Conservation (phyloP, 768 basidiomycete species). For the Chalciporus chontae region DNA sequence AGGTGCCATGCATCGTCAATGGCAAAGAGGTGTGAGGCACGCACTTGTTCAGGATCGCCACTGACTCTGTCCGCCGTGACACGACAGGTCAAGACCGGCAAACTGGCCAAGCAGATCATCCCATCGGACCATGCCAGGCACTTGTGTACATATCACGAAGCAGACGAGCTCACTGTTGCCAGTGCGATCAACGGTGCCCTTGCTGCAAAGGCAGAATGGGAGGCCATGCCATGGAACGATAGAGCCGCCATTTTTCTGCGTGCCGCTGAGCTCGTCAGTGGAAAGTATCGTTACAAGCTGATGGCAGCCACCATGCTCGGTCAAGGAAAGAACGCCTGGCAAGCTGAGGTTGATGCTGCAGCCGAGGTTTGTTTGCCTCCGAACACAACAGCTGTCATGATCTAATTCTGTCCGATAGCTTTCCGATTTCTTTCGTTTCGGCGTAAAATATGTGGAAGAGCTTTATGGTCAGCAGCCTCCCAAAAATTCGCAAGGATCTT, state of each 20-base stretch:
- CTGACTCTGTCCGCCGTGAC: not conserved
- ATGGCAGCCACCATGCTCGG: conserved; percentile 97
- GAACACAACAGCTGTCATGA: not conserved
- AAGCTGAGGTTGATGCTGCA: conserved; percentile 98
- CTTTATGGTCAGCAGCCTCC: conserved; percentile 88
- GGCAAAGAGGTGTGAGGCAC: conserved; percentile 66
- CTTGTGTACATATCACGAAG: conserved; percentile 86
- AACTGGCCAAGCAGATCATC: conserved; percentile 72
- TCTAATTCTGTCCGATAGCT: conserved; percentile 43
- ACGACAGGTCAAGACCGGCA: conserved; percentile 74
- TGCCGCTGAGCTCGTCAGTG: conserved; percentile 92
- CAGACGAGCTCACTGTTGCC: conserved; percentile 69
- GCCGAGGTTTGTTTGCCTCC: conserved; percentile 68
- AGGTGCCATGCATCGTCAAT: conserved; percentile 91
- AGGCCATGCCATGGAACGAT: conserved; percentile 93
- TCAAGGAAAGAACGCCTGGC: conserved; percentile 99
- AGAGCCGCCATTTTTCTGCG: conserved; percentile 97
- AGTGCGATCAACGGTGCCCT: conserved; percentile 86
- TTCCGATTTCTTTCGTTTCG: conserved; percentile 92
- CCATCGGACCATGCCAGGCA: conserved; percentile 83
- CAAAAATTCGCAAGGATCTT: conserved; percentile 79
- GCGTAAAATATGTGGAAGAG: conserved; percentile 95
- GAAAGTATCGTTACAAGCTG: conserved; percentile 93
- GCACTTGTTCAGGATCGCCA: not conserved
- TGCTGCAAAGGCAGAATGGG: conserved; percentile 86